phyloP scores from a whole-genome alignment of 768 basidiomycete genomes.

The Pleurotus citrinopileatus region DNA sequence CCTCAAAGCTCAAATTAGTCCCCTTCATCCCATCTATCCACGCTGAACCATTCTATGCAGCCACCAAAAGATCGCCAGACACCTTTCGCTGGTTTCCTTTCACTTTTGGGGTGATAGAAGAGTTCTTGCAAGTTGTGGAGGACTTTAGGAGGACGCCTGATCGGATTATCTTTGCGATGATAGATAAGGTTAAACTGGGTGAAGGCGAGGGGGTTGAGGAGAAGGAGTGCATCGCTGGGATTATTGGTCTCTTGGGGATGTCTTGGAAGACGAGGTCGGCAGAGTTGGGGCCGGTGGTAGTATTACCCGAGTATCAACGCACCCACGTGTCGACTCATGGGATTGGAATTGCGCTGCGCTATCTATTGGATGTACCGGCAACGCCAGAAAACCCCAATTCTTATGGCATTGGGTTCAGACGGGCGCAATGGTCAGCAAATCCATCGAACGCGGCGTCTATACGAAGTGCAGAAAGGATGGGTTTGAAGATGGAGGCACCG shows the following conservation, averaged over 20 bases:
- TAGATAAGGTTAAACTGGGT: constrained; percentile 39
- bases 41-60: constrained; percentile 22
- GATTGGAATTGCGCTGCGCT: constrained; percentile 29
- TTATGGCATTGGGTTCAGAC: constrained; percentile 39
- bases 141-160: constrained; percentile 18
- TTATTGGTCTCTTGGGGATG: constrained; percentile 35
- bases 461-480: constrained; percentile 40
- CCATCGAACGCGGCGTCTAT: constrained; percentile 34
- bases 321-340: constrained; percentile 40
- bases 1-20: constrained; percentile 36
- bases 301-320: constrained; percentile 37
- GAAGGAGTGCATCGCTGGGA: constrained; percentile 40
- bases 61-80: constrained; percentile 22
- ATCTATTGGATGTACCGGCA: constrained; percentile 24
- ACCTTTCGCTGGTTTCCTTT: constrained; percentile 38
- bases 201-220: constrained; percentile 15
- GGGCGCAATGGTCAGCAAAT: constrained; percentile 47
- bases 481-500: constrained; percentile 38
- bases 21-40: constrained; percentile 39
- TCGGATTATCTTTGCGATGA: constrained; percentile 39
- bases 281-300: constrained; percentile 37
- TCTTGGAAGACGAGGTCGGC: not conserved
- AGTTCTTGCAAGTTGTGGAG: constrained; percentile 28
- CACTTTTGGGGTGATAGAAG: constrained; percentile 23
- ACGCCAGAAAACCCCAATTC: constrained; percentile 10